Percentiles rank a stretch among this genome's conserved stretches.
phyloP scores from a whole-genome alignment of 1,284 basidiomycete genomes.

The Acaromyces ingoldii region DNA sequence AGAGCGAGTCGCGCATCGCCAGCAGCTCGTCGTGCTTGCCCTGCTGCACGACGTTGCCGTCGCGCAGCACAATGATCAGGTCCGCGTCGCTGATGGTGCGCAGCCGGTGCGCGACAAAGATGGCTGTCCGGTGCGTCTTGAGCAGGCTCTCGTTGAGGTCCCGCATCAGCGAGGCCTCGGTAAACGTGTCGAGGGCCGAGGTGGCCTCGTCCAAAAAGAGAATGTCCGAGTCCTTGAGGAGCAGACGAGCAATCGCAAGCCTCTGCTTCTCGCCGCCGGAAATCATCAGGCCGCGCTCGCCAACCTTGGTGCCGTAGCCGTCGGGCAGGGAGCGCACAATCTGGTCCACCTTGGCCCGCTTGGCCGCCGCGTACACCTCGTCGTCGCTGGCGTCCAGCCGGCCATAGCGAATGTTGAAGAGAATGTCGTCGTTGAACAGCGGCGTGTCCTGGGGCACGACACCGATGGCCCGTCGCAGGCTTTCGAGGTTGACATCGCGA shows the following conservation, averaged over 20 bases:
- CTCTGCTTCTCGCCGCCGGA: conserved; percentile 97
- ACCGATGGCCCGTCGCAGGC: conserved; percentile 72
- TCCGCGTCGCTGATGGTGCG: conserved; percentile 79
- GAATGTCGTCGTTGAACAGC: conserved; percentile 87
- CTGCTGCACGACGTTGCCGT: conserved; percentile 33
- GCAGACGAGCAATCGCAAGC: conserved; percentile 81
- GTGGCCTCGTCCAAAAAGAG: conserved; percentile 98
- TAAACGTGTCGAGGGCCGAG: conserved; percentile 87
- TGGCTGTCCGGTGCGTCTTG: conserved; percentile 75
- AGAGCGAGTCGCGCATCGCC: conserved; percentile 24
- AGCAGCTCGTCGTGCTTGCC: conserved; percentile 42
- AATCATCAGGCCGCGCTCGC: conserved; percentile 94
- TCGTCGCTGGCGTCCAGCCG: conserved; percentile 80
- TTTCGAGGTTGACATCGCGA: conserved; percentile 66
- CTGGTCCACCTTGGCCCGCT: conserved; percentile 79
- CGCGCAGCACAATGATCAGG: conserved; percentile 42
- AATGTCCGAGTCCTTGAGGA: conserved; percentile 90
- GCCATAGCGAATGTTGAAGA: conserved; percentile 93
- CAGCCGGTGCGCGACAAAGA: conserved; percentile 67
- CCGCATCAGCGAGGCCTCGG: conserved; percentile 88
- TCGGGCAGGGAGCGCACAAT: conserved; percentile 76
- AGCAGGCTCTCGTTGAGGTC: conserved; percentile 80
- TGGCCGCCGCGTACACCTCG: conserved; percentile 76
- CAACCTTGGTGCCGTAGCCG: conserved; percentile 83
- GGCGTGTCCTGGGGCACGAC: conserved; percentile 98